Conservation (phyloP, 2,329 filamentous ascomycete species). For the Karstenula rhodostoma region DNA sequence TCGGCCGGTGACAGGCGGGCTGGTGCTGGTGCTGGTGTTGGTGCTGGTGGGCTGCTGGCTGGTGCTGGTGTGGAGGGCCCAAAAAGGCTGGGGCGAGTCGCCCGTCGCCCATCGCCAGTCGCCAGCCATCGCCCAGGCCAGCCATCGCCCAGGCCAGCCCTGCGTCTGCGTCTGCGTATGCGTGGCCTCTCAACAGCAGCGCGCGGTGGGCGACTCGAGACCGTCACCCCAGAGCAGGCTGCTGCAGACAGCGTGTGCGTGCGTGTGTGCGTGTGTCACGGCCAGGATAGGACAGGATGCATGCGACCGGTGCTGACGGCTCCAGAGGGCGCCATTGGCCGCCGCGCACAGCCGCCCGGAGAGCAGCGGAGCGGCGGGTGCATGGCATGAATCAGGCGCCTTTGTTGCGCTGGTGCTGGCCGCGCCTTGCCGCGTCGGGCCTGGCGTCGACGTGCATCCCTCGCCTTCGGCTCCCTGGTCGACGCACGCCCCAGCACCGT, state of each 20-base stretch:
- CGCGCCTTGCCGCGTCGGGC: slow-evolving; percentile 11
- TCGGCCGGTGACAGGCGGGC: slow-evolving; percentile 13
- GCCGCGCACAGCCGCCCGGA: slow-evolving; percentile 6
- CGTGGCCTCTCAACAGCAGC: not conserved
- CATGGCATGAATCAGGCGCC: slow-evolving; percentile 36
- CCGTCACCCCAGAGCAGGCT: not conserved
- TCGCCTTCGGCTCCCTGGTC: slow-evolving; percentile 36
- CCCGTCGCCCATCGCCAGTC: too few relatives aligned
- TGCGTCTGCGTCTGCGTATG: too few relatives aligned
- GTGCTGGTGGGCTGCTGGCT: slow-evolving; percentile 20
- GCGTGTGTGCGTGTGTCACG: slow-evolving; percentile 31
- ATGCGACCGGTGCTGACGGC: slow-evolving; percentile 27
- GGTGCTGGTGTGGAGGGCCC: not conserved
- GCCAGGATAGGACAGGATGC: slow-evolving; percentile 20
- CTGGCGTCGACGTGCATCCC: slow-evolving; percentile 20
- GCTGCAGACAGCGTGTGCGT: not conserved
- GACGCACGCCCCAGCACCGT: slow-evolving; percentile 23
- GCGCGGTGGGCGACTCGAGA: not conserved
- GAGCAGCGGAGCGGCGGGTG: slow-evolving; percentile 20
- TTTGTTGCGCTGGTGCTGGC: slow-evolving; percentile 28
- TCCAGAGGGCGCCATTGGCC: slow-evolving; percentile 27
- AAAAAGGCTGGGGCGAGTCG: too few relatives aligned
- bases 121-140: too few relatives aligned
- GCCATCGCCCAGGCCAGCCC: too few relatives aligned
- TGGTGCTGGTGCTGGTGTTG: too few relatives aligned